Evolutionary conservation across 73 alveolate genomes (phyloP).

Genomic region (Tetrahymena malaccensis): DNA sequence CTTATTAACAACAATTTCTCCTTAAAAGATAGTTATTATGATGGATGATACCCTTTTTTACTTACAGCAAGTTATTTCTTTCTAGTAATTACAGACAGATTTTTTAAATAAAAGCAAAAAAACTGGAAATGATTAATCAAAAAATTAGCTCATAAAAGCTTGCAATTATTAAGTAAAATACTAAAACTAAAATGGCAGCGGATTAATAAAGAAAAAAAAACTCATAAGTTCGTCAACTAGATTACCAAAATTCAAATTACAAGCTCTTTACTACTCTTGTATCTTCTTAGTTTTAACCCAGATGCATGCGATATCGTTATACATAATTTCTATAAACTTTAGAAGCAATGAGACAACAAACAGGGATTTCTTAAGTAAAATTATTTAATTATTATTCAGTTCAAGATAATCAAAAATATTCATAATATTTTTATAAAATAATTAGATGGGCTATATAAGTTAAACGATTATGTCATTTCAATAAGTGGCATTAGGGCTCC

Average conservation of each 20-base stretch:
- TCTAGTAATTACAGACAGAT: neutral
- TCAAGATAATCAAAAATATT: too few relatives aligned
- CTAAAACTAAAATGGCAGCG: neutral
- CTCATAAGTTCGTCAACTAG: neutral
- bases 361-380: neutral
- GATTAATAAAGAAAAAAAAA: neutral
- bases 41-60: neutral
- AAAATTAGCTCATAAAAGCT: neutral
- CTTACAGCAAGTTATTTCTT: neutral
- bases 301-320: neutral
- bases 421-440: too few relatives aligned
- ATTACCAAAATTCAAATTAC: neutral
- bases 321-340: neutral
- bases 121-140: neutral
- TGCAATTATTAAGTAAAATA: neutral
- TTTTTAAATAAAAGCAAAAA: neutral
- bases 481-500: neutral
- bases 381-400: too few relatives aligned
- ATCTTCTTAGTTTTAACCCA: neutral
- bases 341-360: neutral
- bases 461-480: neutral
- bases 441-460: neutral
- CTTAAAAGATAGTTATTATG: neutral
- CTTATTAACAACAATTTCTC: neutral
- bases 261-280: neutral